phyloP scores from a whole-genome alignment of 2,329 filamentous ascomycete genomes.

The Fusarium torreyae region DNA sequence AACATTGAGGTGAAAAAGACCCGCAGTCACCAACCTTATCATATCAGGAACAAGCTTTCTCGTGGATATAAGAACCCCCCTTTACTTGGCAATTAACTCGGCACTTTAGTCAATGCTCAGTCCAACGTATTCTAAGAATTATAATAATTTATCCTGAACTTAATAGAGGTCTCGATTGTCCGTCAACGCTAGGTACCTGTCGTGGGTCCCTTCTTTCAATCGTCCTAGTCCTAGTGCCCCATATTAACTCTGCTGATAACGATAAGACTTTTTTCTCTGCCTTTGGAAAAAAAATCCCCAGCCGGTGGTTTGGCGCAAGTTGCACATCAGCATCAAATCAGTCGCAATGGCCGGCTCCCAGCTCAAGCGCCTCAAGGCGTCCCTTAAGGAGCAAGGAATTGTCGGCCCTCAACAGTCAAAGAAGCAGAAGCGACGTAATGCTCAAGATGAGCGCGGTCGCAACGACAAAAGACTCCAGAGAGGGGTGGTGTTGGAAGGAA shows the following conservation, averaged over 20 bases:
- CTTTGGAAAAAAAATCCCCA: constrained; percentile 46
- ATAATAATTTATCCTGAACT: too few relatives aligned
- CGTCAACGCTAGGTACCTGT: not conserved
- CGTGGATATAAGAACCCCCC: too few relatives aligned
- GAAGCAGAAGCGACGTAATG: constrained; percentile 87
- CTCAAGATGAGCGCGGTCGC: constrained; percentile 75
- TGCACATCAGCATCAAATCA: constrained; percentile 34
- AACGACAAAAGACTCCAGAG: constrained; percentile 82
- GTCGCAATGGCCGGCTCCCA: constrained; percentile 91
- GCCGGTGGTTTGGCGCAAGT: constrained; percentile 18
- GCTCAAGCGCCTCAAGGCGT: constrained; percentile 94
- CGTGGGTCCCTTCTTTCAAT: not conserved
- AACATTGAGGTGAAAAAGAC: too few relatives aligned
- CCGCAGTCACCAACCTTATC: not conserved
- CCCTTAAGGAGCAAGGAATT: constrained; percentile 89
- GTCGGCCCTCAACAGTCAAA: constrained; percentile 94
- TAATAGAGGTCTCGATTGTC: too few relatives aligned
- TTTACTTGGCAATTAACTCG: too few relatives aligned
- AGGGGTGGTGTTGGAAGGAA: constrained; percentile 83
- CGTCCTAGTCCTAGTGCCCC: constrained; percentile 6
- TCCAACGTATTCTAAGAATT: too few relatives aligned
- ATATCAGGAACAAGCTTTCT: too few relatives aligned
- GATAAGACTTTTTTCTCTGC: constrained; percentile 49
- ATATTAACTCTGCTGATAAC: constrained; percentile 41
- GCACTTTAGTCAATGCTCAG: too few relatives aligned